These are phyloP conservation scores for Fusarium neocosmosporiellum DNA, from an alignment of 2,329 filamentous ascomycete species.

Conservation along the genomic window DNA sequence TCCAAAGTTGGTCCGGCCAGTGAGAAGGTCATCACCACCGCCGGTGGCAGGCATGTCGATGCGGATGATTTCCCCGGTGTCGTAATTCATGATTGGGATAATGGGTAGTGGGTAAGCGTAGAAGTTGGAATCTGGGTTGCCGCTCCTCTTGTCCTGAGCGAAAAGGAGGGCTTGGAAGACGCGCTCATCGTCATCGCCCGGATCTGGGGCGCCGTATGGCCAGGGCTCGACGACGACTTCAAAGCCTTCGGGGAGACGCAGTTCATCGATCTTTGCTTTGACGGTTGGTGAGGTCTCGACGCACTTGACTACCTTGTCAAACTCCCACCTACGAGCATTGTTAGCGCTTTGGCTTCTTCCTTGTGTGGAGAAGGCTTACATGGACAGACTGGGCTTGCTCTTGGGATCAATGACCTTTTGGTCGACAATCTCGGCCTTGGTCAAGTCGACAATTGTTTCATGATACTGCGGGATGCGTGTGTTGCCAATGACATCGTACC, in stretches of 20 bases:
- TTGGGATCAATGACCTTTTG: slow-evolving; percentile 44
- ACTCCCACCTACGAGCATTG: slow-evolving; percentile 43
- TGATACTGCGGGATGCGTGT: slow-evolving; percentile 43
- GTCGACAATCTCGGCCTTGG: slow-evolving; percentile 33
- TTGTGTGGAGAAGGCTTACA: slow-evolving; percentile 33
- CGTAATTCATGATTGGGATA: slow-evolving; percentile 55
- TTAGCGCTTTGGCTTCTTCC: background rate
- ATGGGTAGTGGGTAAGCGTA: slow-evolving; percentile 66
- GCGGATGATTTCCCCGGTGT: slow-evolving; percentile 46
- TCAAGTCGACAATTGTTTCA: slow-evolving; percentile 51
- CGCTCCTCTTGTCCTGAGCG: slow-evolving; percentile 43
- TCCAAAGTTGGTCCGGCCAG: slow-evolving; percentile 24
- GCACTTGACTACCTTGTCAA: slow-evolving; percentile 49
- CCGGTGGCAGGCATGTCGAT: slow-evolving; percentile 51
- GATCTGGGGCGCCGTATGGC: slow-evolving; percentile 47
- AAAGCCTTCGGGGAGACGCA: slow-evolving; percentile 45
- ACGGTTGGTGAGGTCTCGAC: slow-evolving; percentile 46
- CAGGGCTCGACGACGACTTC: slow-evolving; percentile 49
- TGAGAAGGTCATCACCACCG: slow-evolving; percentile 42
- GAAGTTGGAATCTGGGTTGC: slow-evolving; percentile 63
- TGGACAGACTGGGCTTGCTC: slow-evolving; percentile 45
- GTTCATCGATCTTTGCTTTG: slow-evolving; percentile 44
- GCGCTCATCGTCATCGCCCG: slow-evolving; percentile 44
- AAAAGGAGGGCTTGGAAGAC: slow-evolving; percentile 51
- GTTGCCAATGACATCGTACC: slow-evolving; percentile 51